Evolutionary conservation across 2,329 filamentous ascomycete species (phyloP), one percentile per base, ranked within the genome.

Genomic region (Dactylella cylindrospora): DNA sequence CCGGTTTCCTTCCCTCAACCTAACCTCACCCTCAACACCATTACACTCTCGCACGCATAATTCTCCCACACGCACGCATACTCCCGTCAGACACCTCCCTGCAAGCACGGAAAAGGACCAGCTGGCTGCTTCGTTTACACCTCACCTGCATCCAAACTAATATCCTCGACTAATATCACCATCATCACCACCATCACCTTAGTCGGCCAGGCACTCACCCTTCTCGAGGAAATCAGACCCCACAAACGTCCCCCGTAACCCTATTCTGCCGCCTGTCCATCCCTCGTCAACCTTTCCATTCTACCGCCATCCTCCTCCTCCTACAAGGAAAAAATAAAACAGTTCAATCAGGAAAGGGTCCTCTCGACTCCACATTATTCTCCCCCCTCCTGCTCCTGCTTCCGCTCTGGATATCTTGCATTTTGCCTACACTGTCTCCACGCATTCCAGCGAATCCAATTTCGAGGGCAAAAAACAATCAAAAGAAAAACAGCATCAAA

Each of bases 21-120:
- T 49, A 62, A 62, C 57, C 43, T 54, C 57, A 54, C 53, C 57
- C 49, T 62, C 49, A 62, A 54, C 57, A 62, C 50, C 49, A 62
- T n/a, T n/a, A n/a, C 39, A 33, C 13, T 22, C 32, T 38, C 55
- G 29, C 29, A n/a, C 25, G 31, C 43, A 25, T 35, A 20, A 22
- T 40, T 41, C 41, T 35, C 25, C 33, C 49, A 43, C 25, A 29
- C 29, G 15, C 22, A 33, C 25, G n/a, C n/a, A n/a, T n/a, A n/a
- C 15, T 39, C 47, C 36, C 29, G 26, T 36, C 35, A 38, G 32
- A 36, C 33, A 39, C 47, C 35, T 39, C 20, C 17, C 23, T 31
- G 29, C 38, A 44, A 20, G 38, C 49, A 46, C 43, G 22, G 33
- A 32, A 35, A 49, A 49, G 49, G 54, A 62, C 49, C 57, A 50